A percentile compares a stretch with the other conserved stretches of the same genome.
Conservation (phyloP, 306 rosid species). For the Cyamopsis tetragonoloba region DNA sequence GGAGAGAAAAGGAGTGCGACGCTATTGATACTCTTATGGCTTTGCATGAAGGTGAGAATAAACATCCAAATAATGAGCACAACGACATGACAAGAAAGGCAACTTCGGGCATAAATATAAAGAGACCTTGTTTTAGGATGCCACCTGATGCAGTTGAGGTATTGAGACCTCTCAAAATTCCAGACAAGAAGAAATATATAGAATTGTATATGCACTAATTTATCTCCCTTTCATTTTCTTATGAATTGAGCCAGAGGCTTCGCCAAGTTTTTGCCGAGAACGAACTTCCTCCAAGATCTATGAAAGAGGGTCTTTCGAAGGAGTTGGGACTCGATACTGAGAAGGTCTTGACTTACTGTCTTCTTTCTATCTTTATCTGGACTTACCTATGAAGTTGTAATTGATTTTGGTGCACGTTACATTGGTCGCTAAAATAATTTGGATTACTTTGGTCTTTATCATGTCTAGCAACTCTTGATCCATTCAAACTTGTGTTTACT, state of each 20-base stretch:
- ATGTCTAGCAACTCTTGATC: neutral
- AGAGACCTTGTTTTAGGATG: slow-evolving; percentile 61
- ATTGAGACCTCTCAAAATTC: neutral
- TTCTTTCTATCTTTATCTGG: neutral
- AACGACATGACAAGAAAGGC: slow-evolving; percentile 13
- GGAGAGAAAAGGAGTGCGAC: slow-evolving; percentile 75
- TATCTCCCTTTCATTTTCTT: slow-evolving; percentile 21
- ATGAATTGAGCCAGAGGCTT: slow-evolving; percentile 58
- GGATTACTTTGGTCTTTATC: neutral
- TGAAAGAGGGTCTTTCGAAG: slow-evolving; percentile 62
- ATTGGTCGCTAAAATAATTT: neutral
- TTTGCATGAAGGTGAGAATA: slow-evolving; percentile 62
- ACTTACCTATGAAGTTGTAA: neutral
- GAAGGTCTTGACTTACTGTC: slow-evolving; percentile 44
- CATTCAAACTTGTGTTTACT: slow-evolving; percentile 7
- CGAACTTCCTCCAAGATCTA: slow-evolving; percentile 79
- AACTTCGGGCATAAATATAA: slow-evolving; percentile 32
- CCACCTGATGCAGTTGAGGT: slow-evolving; percentile 79
- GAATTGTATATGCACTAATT: neutral
- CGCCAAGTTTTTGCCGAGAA: slow-evolving; percentile 76
- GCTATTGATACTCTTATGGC: slow-evolving; percentile 83
- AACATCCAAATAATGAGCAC: slow-evolving; percentile 26
- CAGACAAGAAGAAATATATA: neutral
- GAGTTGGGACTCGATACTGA: slow-evolving; percentile 78
- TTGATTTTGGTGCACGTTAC: neutral